Percentiles rank a stretch among this genome's conserved stretches.
Evolutionary conservation across 2,329 filamentous ascomycete genomes (phyloP).

Genomic region (Epichloe aotearoae): DNA sequence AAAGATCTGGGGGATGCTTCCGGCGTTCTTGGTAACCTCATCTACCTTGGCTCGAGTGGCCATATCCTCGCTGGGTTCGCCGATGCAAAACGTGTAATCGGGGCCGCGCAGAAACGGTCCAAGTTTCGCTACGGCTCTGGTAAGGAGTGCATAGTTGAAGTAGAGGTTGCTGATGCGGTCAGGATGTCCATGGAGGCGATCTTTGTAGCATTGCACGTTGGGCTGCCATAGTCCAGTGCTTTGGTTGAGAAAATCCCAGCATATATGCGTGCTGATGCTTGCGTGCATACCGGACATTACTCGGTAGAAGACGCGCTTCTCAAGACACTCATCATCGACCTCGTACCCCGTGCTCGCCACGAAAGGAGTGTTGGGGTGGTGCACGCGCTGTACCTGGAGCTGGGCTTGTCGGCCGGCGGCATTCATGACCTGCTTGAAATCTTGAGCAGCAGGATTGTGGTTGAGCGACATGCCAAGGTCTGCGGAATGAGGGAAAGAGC

Average conservation of each 20-base stretch:
- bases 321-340: slow-evolving; percentile 80
- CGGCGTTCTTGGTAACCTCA: slow-evolving; percentile 57
- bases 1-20: slow-evolving; percentile 64
- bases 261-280: slow-evolving; percentile 90
- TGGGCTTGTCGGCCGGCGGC: slow-evolving; percentile 46
- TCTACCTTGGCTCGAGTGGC: slow-evolving; percentile 72
- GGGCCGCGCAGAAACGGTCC: slow-evolving; percentile 56
- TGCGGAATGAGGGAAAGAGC: slow-evolving; percentile 48
- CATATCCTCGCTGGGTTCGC: slow-evolving; percentile 65
- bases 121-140: slow-evolving; percentile 82
- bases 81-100: slow-evolving; percentile 83
- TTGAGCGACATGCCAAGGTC: slow-evolving; percentile 34
- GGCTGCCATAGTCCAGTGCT: slow-evolving; percentile 87
- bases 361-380: slow-evolving; percentile 40
- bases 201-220: slow-evolving; percentile 78
- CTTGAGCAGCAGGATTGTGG: slow-evolving; percentile 41
- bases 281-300: slow-evolving; percentile 97
- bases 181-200: slow-evolving; percentile 69
- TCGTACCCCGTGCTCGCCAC: slow-evolving; percentile 55
- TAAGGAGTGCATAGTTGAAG: slow-evolving; percentile 96
- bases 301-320: slow-evolving; percentile 97
- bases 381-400: slow-evolving; percentile 37
- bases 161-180: slow-evolving; percentile 95
- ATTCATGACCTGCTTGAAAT: slow-evolving; percentile 49
- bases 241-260: slow-evolving; percentile 93